A percentile compares a stretch with the other conserved stretches of the same genome.
Evolutionary conservation across 2,329 filamentous ascomycete genomes (phyloP).

Genomic region (Ophiobolus disseminans): DNA sequence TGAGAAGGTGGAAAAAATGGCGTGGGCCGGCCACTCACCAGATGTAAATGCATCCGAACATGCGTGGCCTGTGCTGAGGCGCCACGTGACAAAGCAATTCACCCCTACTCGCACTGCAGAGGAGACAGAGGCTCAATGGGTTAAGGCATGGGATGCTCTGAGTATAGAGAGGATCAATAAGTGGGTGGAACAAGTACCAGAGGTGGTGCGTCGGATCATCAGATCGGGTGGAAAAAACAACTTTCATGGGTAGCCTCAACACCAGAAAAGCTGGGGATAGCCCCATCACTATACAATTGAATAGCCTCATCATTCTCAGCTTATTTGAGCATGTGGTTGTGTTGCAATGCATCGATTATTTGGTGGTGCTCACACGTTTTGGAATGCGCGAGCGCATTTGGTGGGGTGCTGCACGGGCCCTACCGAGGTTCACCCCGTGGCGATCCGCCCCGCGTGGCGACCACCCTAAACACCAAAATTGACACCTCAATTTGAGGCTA

Average conservation of each 20-base stretch:
- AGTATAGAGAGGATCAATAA: slow-evolving; percentile 7
- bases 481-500: too few relatives aligned
- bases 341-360: too few relatives aligned
- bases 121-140: slow-evolving; percentile 3
- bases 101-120: slow-evolving; percentile 1
- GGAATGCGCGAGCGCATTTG: too few relatives aligned
- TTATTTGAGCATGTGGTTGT: too few relatives aligned
- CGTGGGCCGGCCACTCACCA: slow-evolving; percentile 12
- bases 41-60: slow-evolving; percentile 13
- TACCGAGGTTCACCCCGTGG: too few relatives aligned
- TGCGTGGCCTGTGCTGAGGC: slow-evolving; percentile 11
- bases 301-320: background rate
- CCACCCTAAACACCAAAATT: too few relatives aligned
- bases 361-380: too few relatives aligned
- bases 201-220: slow-evolving; percentile 8
- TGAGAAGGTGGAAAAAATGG: too few relatives aligned
- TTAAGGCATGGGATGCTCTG: background rate
- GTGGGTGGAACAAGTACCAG: slow-evolving; percentile 3
- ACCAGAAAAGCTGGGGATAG: background rate
- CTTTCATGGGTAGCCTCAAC: slow-evolving; percentile 7
- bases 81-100: slow-evolving; percentile 9
- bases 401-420: too few relatives aligned
- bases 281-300: background rate
- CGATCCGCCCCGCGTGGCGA: too few relatives aligned
- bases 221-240: slow-evolving; percentile 7